Conservation (phyloP, 345 rosid genomes). For the Zanthoxylum bungeanum region DNA sequence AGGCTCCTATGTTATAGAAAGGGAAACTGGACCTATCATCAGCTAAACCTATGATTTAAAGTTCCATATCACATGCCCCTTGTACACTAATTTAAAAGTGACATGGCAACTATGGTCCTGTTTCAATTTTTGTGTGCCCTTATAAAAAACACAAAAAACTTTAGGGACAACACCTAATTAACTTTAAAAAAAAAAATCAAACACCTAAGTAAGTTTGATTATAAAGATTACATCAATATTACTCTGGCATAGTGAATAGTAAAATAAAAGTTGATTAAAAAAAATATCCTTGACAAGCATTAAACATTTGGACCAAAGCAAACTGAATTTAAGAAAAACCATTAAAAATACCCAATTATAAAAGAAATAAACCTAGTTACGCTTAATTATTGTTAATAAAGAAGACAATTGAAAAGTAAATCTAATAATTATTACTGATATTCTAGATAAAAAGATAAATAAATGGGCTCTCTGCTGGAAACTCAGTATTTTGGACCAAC, state of each 20-base stretch:
- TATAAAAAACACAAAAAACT: background rate
- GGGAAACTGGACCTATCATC: background rate
- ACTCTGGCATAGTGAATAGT: background rate
- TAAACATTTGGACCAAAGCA: background rate
- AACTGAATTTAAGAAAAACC: background rate
- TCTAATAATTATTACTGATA: background rate
- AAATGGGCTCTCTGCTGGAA: background rate
- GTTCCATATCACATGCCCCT: background rate
- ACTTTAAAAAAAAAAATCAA: too few relatives aligned
- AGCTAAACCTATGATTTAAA: background rate
- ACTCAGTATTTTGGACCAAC: background rate
- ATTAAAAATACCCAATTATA: background rate
- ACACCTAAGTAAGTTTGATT: background rate
- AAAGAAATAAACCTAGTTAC: background rate
- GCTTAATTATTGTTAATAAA: background rate
- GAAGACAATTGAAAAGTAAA: background rate
- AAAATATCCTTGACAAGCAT: background rate
- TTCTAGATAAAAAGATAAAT: too few relatives aligned
- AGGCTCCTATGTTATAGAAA: background rate
- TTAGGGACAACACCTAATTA: background rate
- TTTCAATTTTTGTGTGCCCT: background rate
- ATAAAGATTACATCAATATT: background rate
- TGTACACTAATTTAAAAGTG: background rate
- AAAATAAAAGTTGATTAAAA: background rate
- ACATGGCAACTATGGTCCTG: background rate